Base-by-base conservation (phyloP, 768 basidiomycete species). In the Erythrobasidium yunnanense region DNA sequence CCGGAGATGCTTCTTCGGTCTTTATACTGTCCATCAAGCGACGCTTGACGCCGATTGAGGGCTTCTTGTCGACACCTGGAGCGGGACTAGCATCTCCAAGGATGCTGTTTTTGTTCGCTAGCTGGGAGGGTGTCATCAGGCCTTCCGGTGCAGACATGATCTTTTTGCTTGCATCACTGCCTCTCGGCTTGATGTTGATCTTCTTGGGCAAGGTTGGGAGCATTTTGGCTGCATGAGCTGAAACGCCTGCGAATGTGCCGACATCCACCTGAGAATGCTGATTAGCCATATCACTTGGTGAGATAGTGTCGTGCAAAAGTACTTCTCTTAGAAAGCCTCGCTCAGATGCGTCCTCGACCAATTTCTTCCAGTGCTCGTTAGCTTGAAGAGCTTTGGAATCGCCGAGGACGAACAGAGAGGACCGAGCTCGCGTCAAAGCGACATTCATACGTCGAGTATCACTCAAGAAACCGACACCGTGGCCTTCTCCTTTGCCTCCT, bases 401-500 rank as follows among this genome's bases (percentile, higher is more conserved):
- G 5, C 95, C 95, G 30, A 99, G 80, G 62, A 99, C 85, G 76
- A 91, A 99, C 1, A 99, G 78, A 8, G 93, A 95, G 5, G 90
- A 90, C 72, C 87, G 88, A 1, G 93, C 90, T 71, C 95, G 85
- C n/a, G 93, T 99, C 25, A 99, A 78, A 29, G 92, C 92, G n/a
- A 99, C 93, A 76, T 99, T 97, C 88, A 97, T 93, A 47, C 93
- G 85, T 47, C 68, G 58, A 68, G 71, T 70, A 85, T 88, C 90
- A 70, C 84, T 81, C 71, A 97, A 81, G 79, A 97, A 97, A 66
- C 95, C 95, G 60, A 97, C 83, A 0, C 79, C 83, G 65, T 82
- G 81, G 20, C 90, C 75, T n/a, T 87, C 85, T 13, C 65, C 65
- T 18, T 88, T 85, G 4, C 95, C 91, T 8, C 90, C 87, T 69